Percentiles rank a stretch among this genome's conserved stretches.
Conservation (phyloP, 208 protist genomes). For the Leishmania martiniquensis region DNA sequence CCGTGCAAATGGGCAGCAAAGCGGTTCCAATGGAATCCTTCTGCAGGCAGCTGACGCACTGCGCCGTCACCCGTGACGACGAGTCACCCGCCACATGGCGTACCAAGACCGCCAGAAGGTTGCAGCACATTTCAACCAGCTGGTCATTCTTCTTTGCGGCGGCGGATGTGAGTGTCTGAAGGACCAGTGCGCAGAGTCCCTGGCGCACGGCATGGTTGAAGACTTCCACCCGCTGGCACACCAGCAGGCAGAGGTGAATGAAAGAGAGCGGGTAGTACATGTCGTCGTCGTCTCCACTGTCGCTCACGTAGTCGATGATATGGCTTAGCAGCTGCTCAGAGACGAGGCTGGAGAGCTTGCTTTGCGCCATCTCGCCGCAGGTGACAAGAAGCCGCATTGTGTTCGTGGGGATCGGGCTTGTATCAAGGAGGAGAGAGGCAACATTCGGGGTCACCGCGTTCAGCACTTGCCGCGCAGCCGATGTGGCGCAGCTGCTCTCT, state of each 20-base stretch:
- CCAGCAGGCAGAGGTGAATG: constrained; percentile 36
- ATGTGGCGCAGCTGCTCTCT: constrained; percentile 24
- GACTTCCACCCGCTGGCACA: constrained; percentile 28
- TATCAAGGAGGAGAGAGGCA: constrained; percentile 64
- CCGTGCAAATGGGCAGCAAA: constrained; percentile 59
- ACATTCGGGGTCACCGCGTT: constrained; percentile 47
- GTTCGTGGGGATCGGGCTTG: constrained; percentile 83
- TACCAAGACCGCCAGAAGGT: constrained; percentile 45
- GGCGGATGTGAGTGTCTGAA: constrained; percentile 45
- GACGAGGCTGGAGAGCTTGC: constrained; percentile 35
- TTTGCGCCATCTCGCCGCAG: constrained; percentile 62
- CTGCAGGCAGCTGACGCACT: constrained; percentile 43
- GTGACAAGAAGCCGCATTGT: constrained; percentile 80
- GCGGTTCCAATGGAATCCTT: constrained; percentile 41
- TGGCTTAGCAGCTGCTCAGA: constrained; percentile 35
- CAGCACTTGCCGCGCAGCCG: constrained; percentile 32
- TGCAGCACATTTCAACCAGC: constrained; percentile 43
- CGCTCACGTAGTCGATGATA: constrained; percentile 43
- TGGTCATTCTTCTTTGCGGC: constrained; percentile 39
- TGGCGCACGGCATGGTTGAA: constrained; percentile 43
- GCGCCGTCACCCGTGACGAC: constrained; percentile 33
- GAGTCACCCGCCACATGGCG: constrained; percentile 36
- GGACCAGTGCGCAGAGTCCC: constrained; percentile 47
- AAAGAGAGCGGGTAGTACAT: constrained; percentile 52
- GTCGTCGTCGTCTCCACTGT: constrained; percentile 40